phyloP scores from a whole-genome alignment of 1,139 yeast species.

The Pichia sp. region DNA sequence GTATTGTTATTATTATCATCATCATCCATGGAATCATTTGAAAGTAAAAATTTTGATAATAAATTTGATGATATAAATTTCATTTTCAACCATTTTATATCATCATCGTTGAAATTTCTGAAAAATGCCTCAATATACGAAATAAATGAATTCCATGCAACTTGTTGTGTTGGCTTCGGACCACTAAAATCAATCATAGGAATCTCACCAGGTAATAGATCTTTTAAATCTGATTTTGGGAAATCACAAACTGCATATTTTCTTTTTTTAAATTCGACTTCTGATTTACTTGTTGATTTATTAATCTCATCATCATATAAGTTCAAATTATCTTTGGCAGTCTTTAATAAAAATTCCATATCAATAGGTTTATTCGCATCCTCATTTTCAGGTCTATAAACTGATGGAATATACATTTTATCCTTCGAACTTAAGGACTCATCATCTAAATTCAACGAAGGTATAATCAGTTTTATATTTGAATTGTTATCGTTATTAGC shows the following conservation, averaged over 20 bases:
- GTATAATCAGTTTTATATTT: neutral
- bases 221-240: slow-evolving; percentile 71
- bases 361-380: slow-evolving; percentile 15
- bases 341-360: slow-evolving; percentile 18
- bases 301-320: slow-evolving; percentile 21
- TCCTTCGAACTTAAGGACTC: neutral
- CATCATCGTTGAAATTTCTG: slow-evolving; percentile 72
- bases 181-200: slow-evolving; percentile 85
- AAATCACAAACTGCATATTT: slow-evolving; percentile 86
- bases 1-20: neutral
- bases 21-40: neutral
- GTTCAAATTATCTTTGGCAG: slow-evolving; percentile 18
- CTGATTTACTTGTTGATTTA: slow-evolving; percentile 29
- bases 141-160: slow-evolving; percentile 84
- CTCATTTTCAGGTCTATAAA: slow-evolving; percentile 17
- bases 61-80: slow-evolving; percentile 34
- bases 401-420: slow-evolving; percentile 23
- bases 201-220: slow-evolving; percentile 76
- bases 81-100: slow-evolving; percentile 63
- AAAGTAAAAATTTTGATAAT: slow-evolving; percentile 5
- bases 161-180: slow-evolving; percentile 84
- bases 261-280: slow-evolving; percentile 55
- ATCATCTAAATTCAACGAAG: neutral
- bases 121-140: slow-evolving; percentile 81
- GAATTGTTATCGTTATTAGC: slow-evolving; percentile 6